Evolutionary conservation across 345 rosid species (phyloP), one percentile per base, ranked within the genome.

Genomic region (Cardamine resedifolia): DNA sequence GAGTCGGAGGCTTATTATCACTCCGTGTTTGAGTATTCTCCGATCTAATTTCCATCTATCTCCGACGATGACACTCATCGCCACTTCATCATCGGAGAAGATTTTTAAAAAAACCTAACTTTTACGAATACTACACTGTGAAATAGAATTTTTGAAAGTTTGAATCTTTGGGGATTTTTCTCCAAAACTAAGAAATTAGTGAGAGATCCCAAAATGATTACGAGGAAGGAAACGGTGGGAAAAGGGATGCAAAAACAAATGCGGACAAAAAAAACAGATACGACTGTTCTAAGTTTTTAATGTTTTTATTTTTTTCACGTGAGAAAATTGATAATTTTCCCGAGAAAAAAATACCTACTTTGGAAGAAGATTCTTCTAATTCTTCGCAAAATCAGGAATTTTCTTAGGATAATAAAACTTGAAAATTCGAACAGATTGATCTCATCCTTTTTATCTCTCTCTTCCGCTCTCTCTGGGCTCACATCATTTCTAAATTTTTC

Each of bases 11-110:
- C 60, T 58, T 66, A 20, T 85, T 77, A 44, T 84, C 86, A 64
- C 81, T 79, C 81, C 92, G 84, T 61, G 72, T 72, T 38, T 66
- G 87, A 66, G 73, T 66, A 55, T 56, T 81, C 75, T 86, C 91
- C 16, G 95, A 87, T 90, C 90, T 86, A 85, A 82, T 77, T 78
- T 91, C 96, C 97, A 91, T 91, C 68, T 72, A 64, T 72, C 84
- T 72, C 73, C 72, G 58, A 66, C 76, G 15, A 64, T 66, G 16
- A 67, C 70, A 84, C 72, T 88, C 96, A 84, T 87, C 73, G 87
- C 86, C 87, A 68, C 76, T 77, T 88, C 95, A 85, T 88, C 90
- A 86, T 92, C 56, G 66, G 50, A 33, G 20, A 52, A 52, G 59
- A 57, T 11, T 16, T 4, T 7, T 7, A 7, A 30, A 23, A 68